A percentile compares a stretch with the other conserved stretches of the same genome.
These are phyloP conservation scores for Coleophoma cylindrospora DNA, from an alignment of 2,329 filamentous ascomycete genomes.

Conservation along the genomic window DNA sequence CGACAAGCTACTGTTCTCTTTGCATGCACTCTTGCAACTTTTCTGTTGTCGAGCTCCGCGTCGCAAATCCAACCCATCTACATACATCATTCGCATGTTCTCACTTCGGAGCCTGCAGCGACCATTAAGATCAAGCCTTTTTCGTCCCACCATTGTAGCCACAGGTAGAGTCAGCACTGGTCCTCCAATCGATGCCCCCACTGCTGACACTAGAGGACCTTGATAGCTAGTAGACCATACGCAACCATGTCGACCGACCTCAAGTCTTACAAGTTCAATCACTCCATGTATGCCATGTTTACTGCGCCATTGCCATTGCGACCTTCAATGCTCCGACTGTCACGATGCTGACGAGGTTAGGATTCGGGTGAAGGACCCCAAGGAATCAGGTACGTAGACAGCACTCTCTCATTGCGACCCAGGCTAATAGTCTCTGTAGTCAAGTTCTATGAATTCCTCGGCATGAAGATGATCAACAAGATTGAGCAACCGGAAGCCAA, in stretches of 20 bases:
- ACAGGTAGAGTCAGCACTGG: constrained; percentile 13
- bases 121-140: constrained; percentile 12
- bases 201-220: constrained; percentile 12
- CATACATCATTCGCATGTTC: constrained; percentile 12
- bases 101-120: constrained; percentile 13
- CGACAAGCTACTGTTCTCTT: background rate
- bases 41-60: constrained; percentile 2
- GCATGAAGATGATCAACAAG: constrained; percentile 79
- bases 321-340: no score
- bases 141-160: constrained; percentile 10
- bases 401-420: background rate
- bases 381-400: constrained; percentile 55
- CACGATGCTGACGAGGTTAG: constrained; percentile 37
- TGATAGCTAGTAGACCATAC: constrained; percentile 21
- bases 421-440: constrained; percentile 38
- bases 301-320: constrained; percentile 19
- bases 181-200: background rate
- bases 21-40: background rate
- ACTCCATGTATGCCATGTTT: constrained; percentile 62
- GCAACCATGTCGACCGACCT: constrained; percentile 58
- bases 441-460: constrained; percentile 91
- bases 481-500: constrained; percentile 80
- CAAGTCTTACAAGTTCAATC: constrained; percentile 77
- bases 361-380: constrained; percentile 92
- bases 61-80: background rate